Evolutionary conservation across 176 grass and related monocot species (phyloP).

Genomic region (Carex myosuroides): DNA sequence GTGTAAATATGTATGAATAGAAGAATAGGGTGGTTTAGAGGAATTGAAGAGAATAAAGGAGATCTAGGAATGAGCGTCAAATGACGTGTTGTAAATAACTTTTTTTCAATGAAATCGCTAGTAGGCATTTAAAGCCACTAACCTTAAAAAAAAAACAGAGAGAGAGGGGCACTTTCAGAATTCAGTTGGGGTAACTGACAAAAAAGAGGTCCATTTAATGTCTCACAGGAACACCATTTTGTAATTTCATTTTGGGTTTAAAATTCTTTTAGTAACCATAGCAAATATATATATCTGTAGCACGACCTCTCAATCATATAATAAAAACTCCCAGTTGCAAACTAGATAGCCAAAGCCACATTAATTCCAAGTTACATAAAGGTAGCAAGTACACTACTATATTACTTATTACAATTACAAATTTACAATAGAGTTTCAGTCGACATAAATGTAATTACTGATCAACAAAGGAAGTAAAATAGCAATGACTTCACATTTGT

Average conservation of each 20-base stretch:
- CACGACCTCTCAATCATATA: background rate
- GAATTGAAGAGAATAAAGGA: too few species aligned
- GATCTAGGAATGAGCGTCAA: too few species aligned
- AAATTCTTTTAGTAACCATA: background rate
- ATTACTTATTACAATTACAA: background rate
- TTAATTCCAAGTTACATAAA: background rate
- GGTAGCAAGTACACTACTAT: background rate
- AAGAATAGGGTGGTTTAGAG: too few species aligned
- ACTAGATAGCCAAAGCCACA: background rate
- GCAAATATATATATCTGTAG: background rate
- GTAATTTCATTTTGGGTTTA: background rate
- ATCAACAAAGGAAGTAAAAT: background rate
- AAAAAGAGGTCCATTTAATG: background rate
- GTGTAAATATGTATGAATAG: too few species aligned
- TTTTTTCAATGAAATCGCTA: too few species aligned
- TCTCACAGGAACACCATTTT: background rate
- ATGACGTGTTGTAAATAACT: too few species aligned
- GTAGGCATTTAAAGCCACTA: too few species aligned
- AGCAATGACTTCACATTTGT: background rate
- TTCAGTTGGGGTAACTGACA: background rate
- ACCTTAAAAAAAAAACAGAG: too few species aligned
- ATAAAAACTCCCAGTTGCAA: background rate
- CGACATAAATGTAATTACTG: background rate
- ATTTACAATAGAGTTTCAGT: background rate
- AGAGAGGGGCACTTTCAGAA: background rate